phyloP scores from a whole-genome alignment of 495 filamentous ascomycete species.

The Saxophila tyrrhenica region DNA sequence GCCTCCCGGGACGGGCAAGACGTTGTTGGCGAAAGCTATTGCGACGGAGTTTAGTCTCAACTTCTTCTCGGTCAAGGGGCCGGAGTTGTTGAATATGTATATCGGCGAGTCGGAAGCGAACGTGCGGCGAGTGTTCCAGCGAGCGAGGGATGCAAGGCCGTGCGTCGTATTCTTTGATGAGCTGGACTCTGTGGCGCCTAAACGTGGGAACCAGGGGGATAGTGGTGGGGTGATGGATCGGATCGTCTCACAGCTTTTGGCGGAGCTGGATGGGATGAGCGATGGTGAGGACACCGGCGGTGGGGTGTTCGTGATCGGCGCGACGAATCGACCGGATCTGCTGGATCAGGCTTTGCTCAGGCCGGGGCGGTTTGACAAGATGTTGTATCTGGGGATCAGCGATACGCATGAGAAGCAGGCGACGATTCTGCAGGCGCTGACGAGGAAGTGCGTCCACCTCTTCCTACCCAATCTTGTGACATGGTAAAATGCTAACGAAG shows the following conservation, averaged over 20 bases:
- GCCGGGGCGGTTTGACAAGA: conserved; percentile 94
- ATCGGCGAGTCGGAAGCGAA: conserved; percentile 98
- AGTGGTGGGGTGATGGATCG: conserved; percentile 98
- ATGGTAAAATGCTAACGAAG: conserved; percentile 1
- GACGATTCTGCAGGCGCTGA: conserved; percentile 87
- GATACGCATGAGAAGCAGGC: conserved; percentile 96
- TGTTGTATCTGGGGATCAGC: conserved; percentile 92
- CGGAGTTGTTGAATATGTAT: conserved; percentile 97
- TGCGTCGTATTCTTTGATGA: conserved; percentile 99
- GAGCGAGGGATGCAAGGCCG: conserved; percentile 85
- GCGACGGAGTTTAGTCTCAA: conserved; percentile 97
- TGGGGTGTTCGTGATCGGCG: conserved; percentile 95
- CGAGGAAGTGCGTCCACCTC: conserved; percentile 60
- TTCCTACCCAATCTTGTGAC: not conserved
- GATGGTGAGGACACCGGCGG: conserved; percentile 51
- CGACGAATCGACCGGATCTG: conserved; percentile 89
- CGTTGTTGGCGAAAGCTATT: conserved; percentile 91
- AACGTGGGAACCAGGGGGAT: conserved; percentile 94
- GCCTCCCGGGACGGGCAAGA: conserved; percentile 94
- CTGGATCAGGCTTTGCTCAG: conserved; percentile 83
- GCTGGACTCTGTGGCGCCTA: conserved; percentile 91
- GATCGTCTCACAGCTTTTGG: conserved; percentile 89
- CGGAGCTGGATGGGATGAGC: conserved; percentile 95
- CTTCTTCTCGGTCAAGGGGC: conserved; percentile 97
- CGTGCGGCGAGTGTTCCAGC: conserved; percentile 89